phyloP scores from a whole-genome alignment of 2,329 filamentous ascomycete genomes.

The Coniochaeta prunicola region DNA sequence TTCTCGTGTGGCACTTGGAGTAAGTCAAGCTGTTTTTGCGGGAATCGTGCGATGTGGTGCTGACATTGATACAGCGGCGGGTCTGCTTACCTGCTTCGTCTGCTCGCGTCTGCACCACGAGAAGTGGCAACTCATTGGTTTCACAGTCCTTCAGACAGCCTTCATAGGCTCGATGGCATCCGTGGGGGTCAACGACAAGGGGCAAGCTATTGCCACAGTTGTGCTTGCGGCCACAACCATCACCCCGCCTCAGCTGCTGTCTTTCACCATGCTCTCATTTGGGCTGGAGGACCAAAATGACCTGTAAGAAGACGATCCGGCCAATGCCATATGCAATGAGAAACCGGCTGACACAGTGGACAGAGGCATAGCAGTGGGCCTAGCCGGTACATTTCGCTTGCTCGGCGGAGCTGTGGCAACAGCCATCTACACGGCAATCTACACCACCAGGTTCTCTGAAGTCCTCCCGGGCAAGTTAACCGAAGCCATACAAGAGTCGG shows the following conservation, averaged over 20 bases:
- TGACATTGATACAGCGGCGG: slow-evolving; percentile 10
- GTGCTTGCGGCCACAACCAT: slow-evolving; percentile 21
- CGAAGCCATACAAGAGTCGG: slow-evolving; percentile 12
- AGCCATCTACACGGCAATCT: slow-evolving; percentile 28
- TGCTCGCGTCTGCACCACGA: slow-evolving; percentile 24
- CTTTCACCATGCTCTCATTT: slow-evolving; percentile 26
- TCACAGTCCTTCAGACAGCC: slow-evolving; percentile 24
- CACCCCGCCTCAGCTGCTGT: slow-evolving; percentile 23
- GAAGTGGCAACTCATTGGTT: slow-evolving; percentile 26
- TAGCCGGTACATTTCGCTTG: slow-evolving; percentile 26
- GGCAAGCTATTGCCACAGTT: slow-evolving; percentile 25
- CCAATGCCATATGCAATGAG: not conserved
- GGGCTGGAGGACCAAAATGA: slow-evolving; percentile 26
- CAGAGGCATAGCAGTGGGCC: slow-evolving; percentile 26
- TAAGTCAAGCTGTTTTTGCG: not conserved
- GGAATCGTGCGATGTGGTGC: not conserved
- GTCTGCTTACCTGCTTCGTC: slow-evolving; percentile 19
- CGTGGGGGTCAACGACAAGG: slow-evolving; percentile 21
- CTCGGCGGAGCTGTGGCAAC: slow-evolving; percentile 28
- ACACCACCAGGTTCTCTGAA: slow-evolving; percentile 19
- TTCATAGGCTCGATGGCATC: slow-evolving; percentile 26
- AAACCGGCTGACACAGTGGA: not conserved
- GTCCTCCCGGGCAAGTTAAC: slow-evolving; percentile 14
- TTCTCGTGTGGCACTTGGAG: slow-evolving; percentile 21
- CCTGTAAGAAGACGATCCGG: slow-evolving; percentile 13